phyloP scores from a whole-genome alignment of 202 grass and related monocot genomes.

The Panicum hallii region DNA sequence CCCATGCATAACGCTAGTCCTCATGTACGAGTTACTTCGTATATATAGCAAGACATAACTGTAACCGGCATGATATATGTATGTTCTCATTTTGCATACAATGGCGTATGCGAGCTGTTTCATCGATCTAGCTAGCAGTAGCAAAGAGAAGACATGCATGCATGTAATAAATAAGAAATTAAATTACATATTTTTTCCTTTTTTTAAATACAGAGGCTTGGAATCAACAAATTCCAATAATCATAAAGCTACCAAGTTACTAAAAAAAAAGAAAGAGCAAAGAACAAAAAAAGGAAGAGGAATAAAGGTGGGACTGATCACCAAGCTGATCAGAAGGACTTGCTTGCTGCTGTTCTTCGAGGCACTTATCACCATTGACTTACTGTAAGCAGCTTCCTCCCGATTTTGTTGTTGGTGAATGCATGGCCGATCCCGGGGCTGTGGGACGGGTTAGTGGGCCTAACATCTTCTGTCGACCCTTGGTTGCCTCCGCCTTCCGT shows the following conservation, averaged over 20 bases:
- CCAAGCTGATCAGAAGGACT: neutral
- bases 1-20: neutral
- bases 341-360: neutral
- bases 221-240: neutral
- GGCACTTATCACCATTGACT: neutral
- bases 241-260: neutral
- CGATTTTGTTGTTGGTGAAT: constrained; percentile 46
- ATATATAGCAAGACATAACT: neutral
- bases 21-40: neutral
- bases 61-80: neutral
- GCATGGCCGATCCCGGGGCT: constrained; percentile 66
- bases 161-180: neutral
- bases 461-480: constrained; percentile 20
- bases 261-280: neutral
- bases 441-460: constrained; percentile 35
- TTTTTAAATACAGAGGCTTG: neutral
- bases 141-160: neutral
- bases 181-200: neutral
- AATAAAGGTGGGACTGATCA: neutral
- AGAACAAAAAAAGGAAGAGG: too few relatives aligned
- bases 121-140: neutral
- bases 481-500: neutral
- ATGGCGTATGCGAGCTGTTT: neutral
- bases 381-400: constrained; percentile 35
- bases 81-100: neutral